Percentiles rank a stretch among this genome's conserved stretches.
These are phyloP conservation scores for Gyrodon lividus DNA, from an alignment of 768 basidiomycete genomes.

Conservation along the genomic window DNA sequence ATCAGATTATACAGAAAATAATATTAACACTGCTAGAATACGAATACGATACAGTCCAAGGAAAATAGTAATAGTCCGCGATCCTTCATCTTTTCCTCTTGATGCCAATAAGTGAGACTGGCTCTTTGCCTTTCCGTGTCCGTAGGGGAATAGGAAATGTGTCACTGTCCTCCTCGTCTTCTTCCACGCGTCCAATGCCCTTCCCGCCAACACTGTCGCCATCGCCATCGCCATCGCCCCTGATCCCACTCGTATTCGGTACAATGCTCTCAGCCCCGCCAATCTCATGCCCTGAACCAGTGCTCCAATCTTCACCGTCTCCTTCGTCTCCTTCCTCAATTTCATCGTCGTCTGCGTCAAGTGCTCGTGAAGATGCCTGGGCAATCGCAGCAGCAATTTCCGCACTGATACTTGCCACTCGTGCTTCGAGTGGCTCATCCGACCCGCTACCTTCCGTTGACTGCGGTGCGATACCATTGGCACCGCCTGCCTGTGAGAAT, in stretches of 20 bases:
- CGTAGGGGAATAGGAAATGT: conserved; percentile 70
- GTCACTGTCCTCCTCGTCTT: conserved; percentile 71
- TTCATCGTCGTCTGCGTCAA: conserved; percentile 54
- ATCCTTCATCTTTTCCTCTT: conserved; percentile 67
- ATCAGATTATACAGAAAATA: conserved; percentile 17
- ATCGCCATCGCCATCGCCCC: conserved; percentile 39
- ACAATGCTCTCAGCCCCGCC: conserved; percentile 49
- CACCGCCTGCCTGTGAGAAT: conserved; percentile 49
- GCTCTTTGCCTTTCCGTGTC: conserved; percentile 61
- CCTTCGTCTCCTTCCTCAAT: conserved; percentile 36
- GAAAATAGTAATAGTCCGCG: not conserved
- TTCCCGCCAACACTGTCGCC: conserved; percentile 15
- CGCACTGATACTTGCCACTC: conserved; percentile 75
- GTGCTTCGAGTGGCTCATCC: conserved; percentile 53
- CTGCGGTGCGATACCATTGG: conserved; percentile 29
- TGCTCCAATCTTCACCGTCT: conserved; percentile 41
- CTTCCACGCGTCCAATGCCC: conserved; percentile 35
- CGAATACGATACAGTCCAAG: not conserved
- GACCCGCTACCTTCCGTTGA: conserved; percentile 30
- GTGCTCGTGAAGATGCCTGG: conserved; percentile 63
- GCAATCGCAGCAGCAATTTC: conserved; percentile 81
- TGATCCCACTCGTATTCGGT: conserved; percentile 63
- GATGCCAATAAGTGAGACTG: conserved; percentile 42
- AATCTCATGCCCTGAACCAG: conserved; percentile 51
- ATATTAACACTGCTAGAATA: conserved; percentile 19